These are phyloP conservation scores for Arxiozyma bovina DNA, from an alignment of 1,139 yeast species.

Conservation along the genomic window DNA sequence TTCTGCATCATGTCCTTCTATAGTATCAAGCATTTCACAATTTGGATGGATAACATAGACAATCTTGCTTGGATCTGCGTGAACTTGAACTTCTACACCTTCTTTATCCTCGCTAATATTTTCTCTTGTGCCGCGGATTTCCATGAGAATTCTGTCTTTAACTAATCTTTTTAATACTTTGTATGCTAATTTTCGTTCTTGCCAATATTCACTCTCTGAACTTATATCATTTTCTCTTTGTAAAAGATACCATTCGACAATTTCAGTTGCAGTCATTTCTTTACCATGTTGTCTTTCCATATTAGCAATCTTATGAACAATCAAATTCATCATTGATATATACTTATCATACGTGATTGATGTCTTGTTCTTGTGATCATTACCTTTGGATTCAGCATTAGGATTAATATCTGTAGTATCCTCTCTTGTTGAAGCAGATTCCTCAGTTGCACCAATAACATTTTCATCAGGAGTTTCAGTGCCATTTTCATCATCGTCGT, in stretches of 20 bases:
- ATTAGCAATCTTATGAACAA: slow-evolving; percentile 64
- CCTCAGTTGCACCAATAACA: slow-evolving; percentile 9
- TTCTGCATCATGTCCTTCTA: slow-evolving; percentile 14
- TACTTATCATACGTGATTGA: slow-evolving; percentile 80
- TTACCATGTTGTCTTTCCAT: slow-evolving; percentile 39
- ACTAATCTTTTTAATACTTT: slow-evolving; percentile 80
- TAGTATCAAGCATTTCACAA: slow-evolving; percentile 57
- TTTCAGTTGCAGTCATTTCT: slow-evolving; percentile 62
- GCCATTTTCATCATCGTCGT: slow-evolving; percentile 45
- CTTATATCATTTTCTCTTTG: slow-evolving; percentile 65
- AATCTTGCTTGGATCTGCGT: slow-evolving; percentile 30
- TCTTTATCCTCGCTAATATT: slow-evolving; percentile 34
- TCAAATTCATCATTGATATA: slow-evolving; percentile 69
- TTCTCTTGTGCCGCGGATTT: slow-evolving; percentile 53
- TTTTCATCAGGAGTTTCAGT: slow-evolving; percentile 10
- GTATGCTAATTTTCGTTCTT: slow-evolving; percentile 60
- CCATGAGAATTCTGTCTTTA: slow-evolving; percentile 79
- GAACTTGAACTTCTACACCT: slow-evolving; percentile 22
- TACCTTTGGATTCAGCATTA: neutral
- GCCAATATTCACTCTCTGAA: slow-evolving; percentile 62
- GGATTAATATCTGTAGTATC: neutral
- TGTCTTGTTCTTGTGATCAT: slow-evolving; percentile 30
- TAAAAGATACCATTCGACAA: slow-evolving; percentile 73
- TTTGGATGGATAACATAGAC: slow-evolving; percentile 85
- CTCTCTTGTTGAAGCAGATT: slow-evolving; percentile 6